These are phyloP conservation scores for Prosopis cineraria DNA, from an alignment of 306 rosid genomes.

Conservation along the genomic window DNA sequence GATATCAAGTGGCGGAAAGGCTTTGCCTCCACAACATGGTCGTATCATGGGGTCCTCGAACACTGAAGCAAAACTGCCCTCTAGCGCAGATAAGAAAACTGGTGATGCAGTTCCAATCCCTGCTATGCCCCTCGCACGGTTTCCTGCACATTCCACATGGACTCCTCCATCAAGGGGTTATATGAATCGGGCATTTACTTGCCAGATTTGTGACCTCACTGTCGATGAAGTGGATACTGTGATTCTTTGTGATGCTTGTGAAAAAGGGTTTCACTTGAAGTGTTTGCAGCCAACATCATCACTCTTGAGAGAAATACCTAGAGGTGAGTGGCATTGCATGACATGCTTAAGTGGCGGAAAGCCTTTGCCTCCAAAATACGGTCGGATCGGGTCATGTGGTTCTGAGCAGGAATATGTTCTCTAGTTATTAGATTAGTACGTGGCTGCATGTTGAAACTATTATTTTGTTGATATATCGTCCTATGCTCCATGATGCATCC, in stretches of 20 bases:
- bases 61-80: slow-evolving; percentile 56
- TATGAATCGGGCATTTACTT: slow-evolving; percentile 85
- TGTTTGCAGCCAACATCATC: slow-evolving; percentile 46
- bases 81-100: slow-evolving; percentile 34
- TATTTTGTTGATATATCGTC: too few relatives aligned
- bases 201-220: slow-evolving; percentile 77
- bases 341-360: too few relatives aligned
- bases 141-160: slow-evolving; percentile 87
- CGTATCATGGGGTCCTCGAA: slow-evolving; percentile 90
- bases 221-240: slow-evolving; percentile 86
- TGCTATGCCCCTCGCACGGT: not conserved
- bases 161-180: slow-evolving; percentile 99
- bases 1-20: slow-evolving; percentile 79
- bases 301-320: slow-evolving; percentile 77
- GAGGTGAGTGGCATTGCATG: slow-evolving; percentile 84
- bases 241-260: slow-evolving; percentile 96
- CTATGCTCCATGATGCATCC: too few relatives aligned
- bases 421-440: too few relatives aligned
- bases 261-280: slow-evolving; percentile 87
- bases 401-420: too few relatives aligned
- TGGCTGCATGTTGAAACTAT: too few relatives aligned
- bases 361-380: too few relatives aligned
- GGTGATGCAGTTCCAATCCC: too few relatives aligned
- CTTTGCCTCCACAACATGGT: slow-evolving; percentile 96
- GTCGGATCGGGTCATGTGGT: too few relatives aligned